phyloP scores from a whole-genome alignment of 1,284 basidiomycete genomes.

The Mrakiaceae sp. region DNA sequence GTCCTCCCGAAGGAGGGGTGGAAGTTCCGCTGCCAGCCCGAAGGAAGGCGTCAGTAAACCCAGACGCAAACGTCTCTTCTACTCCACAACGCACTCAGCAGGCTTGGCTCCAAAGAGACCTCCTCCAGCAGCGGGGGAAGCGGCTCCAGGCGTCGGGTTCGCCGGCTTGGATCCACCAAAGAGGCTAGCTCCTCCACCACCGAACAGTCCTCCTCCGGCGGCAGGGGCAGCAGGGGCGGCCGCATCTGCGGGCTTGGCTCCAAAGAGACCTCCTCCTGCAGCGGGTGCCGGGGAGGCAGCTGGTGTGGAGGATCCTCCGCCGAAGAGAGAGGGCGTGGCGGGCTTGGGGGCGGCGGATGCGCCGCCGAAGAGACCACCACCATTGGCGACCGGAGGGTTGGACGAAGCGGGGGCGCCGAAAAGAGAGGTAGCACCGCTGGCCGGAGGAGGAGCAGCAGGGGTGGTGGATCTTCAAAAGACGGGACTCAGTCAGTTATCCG shows the following conservation, averaged over 20 bases:
- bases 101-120: slow-evolving; percentile 18
- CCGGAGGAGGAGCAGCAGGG: slow-evolving; percentile 24
- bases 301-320: too few species aligned
- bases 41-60: too few species aligned
- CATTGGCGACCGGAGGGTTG: slow-evolving; percentile 11
- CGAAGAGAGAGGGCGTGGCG: slow-evolving; percentile 15
- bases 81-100: too few species aligned
- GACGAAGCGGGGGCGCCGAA: slow-evolving; percentile 18
- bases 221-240: too few species aligned
- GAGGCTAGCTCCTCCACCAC: too few species aligned
- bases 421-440: slow-evolving; percentile 19
- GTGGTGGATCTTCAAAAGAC: slow-evolving; percentile 17
- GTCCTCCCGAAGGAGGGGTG: slow-evolving; percentile 21
- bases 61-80: too few species aligned
- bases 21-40: slow-evolving; percentile 20
- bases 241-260: too few species aligned
- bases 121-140: slow-evolving; percentile 21
- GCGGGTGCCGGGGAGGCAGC: neutral
- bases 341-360: slow-evolving; percentile 21
- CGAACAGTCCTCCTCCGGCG: too few species aligned
- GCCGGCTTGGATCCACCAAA: slow-evolving; percentile 17
- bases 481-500: too few species aligned
- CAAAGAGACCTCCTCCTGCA: slow-evolving; percentile 21
- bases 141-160: neutral
- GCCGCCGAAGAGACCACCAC: slow-evolving; percentile 21